Evolutionary conservation across 2,329 filamentous ascomycete genomes (phyloP).

Genomic region (Fusarium sp.): DNA sequence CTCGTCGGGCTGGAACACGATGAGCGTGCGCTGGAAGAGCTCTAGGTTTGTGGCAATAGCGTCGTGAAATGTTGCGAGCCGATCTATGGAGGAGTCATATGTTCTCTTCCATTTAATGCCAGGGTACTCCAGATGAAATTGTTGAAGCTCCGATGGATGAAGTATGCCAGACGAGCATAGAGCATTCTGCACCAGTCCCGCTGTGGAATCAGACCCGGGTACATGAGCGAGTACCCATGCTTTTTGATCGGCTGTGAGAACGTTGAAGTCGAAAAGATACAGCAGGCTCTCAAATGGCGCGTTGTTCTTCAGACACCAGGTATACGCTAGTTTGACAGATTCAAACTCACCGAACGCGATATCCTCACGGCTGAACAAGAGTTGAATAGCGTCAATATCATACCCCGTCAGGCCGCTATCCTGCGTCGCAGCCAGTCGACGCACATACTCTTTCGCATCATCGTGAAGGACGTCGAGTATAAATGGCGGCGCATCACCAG

Average conservation of each 20-base stretch:
- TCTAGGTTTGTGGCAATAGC: neutral
- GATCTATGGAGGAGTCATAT: neutral
- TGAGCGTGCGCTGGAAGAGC: neutral
- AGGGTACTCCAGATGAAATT: neutral
- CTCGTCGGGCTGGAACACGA: neutral
- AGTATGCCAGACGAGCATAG: neutral
- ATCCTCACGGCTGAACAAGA: neutral
- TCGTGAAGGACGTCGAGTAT: neutral
- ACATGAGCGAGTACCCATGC: neutral
- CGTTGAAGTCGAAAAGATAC: neutral
- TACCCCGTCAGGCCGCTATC: neutral
- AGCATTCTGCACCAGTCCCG: neutral
- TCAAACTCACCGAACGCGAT: neutral
- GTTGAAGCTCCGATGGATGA: neutral
- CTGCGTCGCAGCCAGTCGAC: accelerated
- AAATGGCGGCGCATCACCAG: neutral
- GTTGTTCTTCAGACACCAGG: neutral
- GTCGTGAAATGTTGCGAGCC: neutral
- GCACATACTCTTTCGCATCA: neutral
- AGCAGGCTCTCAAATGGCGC: neutral
- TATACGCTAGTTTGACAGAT: neutral
- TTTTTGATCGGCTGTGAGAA: neutral
- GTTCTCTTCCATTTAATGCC: neutral
- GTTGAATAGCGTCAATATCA: neutral
- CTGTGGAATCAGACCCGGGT: accelerated